These are phyloP conservation scores for Leptographium procerum DNA, from an alignment of 2,329 filamentous ascomycete species.

Conservation along the genomic window DNA sequence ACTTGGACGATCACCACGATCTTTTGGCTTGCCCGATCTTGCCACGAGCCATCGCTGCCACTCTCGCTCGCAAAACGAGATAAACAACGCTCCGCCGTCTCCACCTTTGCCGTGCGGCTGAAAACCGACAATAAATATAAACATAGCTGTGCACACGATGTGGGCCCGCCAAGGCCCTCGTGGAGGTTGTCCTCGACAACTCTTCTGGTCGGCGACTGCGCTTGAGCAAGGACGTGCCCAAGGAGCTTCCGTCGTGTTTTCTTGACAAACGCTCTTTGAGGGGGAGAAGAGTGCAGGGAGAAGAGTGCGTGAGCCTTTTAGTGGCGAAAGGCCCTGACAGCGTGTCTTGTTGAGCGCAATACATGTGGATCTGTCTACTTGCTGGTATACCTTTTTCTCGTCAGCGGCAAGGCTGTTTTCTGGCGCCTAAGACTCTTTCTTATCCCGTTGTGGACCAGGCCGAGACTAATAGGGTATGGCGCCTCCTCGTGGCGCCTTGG, in stretches of 20 bases:
- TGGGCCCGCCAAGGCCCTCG: background rate
- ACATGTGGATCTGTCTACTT: background rate
- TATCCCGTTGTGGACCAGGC: background rate
- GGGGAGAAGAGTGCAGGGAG: no score
- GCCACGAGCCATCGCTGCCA: background rate
- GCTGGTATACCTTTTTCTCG: background rate
- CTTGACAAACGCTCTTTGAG: background rate
- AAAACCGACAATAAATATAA: background rate
- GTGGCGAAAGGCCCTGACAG: no score
- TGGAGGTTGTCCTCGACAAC: background rate
- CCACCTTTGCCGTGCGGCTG: background rate
- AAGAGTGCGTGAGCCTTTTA: no score
- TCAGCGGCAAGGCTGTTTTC: background rate
- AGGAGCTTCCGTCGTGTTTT: background rate
- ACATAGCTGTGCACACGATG: background rate
- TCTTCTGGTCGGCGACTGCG: background rate
- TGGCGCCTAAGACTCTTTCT: background rate
- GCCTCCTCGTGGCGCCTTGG: background rate
- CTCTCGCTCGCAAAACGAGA: background rate
- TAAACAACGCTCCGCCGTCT: background rate
- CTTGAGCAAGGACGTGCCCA: background rate
- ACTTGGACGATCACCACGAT: background rate
- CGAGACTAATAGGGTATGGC: background rate
- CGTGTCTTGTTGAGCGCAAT: background rate
- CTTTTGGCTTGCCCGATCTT: background rate